Evolutionary conservation across 2,329 filamentous ascomycete species (phyloP), one percentile per base, ranked within the genome.

Genomic region (Pestalotiopsis sp.): DNA sequence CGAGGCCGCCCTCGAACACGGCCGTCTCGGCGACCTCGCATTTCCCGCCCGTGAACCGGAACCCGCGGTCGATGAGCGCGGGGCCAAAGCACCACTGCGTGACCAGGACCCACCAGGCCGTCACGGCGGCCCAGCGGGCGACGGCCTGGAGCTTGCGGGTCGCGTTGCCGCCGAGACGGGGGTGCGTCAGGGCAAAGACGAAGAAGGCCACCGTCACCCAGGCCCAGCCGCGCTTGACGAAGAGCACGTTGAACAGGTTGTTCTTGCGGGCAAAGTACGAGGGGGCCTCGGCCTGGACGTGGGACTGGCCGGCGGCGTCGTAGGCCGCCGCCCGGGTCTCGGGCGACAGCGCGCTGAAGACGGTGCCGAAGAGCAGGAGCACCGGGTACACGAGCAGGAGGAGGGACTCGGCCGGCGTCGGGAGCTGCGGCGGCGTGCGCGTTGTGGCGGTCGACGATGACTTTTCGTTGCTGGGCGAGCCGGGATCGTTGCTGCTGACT

Each of bases 51-150:
- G 94, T 97, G 80, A 93, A 88, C n/a, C 90, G 85, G 79, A 98
- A 99, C 3, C 92, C 90, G 68, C 95, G 91, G 79, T 99, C 96
- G 75, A 98, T 95, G 63, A 99, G 84, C 23, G 94, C 87, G 2
- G 96, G 91, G 0, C 96, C 96, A 76, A 99, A 98, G 80, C 91
- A 98, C 96, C 96, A 98, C 83, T 98, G 96, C 72, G 96, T 99
- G 20, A 96, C 90, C 52, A 94, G 82, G 57, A 94, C 85, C 96
- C 96, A 99, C 81, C 91, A 91, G 1, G 82, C 75, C 9, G 96
- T 98, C 0, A 94, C 88, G 9, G 91, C 81, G 0, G 72, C 83
- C 85, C 94, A 99, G 62, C 96, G 87, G 25, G 91, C 64, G 1
- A 84, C 76, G 0, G 92, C 93, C 69, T 90, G 87, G 12, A 87